Base-by-base conservation (phyloP, 352 stramenopile species). In the Globisporangium abappressorium region DNA sequence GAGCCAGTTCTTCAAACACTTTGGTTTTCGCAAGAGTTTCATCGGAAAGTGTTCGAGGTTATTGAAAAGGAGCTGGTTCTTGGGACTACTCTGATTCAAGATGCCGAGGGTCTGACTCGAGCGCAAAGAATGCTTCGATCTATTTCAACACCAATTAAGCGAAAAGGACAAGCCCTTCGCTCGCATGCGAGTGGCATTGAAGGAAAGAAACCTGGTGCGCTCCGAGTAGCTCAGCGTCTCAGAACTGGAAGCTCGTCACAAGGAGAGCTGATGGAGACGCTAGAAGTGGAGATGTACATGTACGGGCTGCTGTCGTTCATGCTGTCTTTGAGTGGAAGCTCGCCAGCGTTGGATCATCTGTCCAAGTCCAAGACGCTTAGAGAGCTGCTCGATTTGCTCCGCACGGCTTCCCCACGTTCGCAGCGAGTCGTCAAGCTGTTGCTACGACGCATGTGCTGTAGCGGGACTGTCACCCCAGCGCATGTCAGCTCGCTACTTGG, bases 21-120 rank as follows among this genome's bases (percentile, higher is more conserved):
- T 24, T 96, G 89, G 89, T 96, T 96, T 46, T 93, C 87, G 8
- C 91, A 84, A 69, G 89, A 96, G 62, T 82, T 96, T 14, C 83
- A 96, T 46, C 77, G 89, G 51, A 96, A 96, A 66, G 81, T 94
- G 11, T 94, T 95, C 65, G 89, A 95, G 65, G 73, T 91, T 24
- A 82, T 96, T 49, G 89, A 96, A 49, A 90, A 86, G 54, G 89
- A 96, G 53, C 69, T 96, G 3, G 71, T 84, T 24, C 80, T 82
- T 66, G 86, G 80, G 12, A 91, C 89, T 38, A 76, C 82, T 20
- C 71, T 94, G 24, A 86, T 85, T 15, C 80, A 93, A 69, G 79
- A 89, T 54, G 75, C 87, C 1, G 89, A 96, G 61, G 85, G 86
- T 2, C 69, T 96, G 56, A 92, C 84, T 6, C 74, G 87, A 47